Base-by-base conservation (phyloP, 2,329 filamentous ascomycete species). In the Dactylella cylindrospora region DNA sequence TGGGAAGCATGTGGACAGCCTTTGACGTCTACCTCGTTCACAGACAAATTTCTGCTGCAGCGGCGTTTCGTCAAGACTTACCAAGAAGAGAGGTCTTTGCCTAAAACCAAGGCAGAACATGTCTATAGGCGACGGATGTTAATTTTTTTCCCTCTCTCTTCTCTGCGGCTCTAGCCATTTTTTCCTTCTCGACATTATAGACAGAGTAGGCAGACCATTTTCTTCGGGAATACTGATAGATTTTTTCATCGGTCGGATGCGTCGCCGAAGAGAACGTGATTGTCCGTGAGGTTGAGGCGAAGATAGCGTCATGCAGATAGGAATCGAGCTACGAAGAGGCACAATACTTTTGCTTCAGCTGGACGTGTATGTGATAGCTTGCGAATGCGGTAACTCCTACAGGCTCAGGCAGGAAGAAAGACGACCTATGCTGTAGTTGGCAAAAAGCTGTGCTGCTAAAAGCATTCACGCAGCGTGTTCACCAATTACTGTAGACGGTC, bases 21-120 rank as follows among this genome's bases (percentile, higher is more conserved):
- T 51, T 52, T 47, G 35, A 53, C 55, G 47, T 61, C 55, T 61
- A 61, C n/a, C n/a, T n/a, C n/a, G n/a, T n/a, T n/a, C 47, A 61
- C 55, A 61, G 55, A 61, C 55, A 49, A 47, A 41, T 41, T 22
- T 61, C 46, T 13, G 32, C n/a, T 6, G 32, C 17, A 35, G 54
- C 54, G 54, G 54, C 46, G 36, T 46, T 43, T 61, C 55, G 55
- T 61, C 41, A 61, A 52, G 55, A 53, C 55, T 47, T 61, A 49
- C 55, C 55, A 17, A 52, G 55, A 61, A 61, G 35, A 49, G 47
- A 23, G 13, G 23, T 32, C 32, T 36, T 51, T 44, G 47, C 55
- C 55, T 61, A 49, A 61, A 61, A 57, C 52, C 29, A 43, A 57
- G 52, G 44, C 52, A 55, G 52, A 57, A 57, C 43, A 45, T 32